These are phyloP conservation scores for Ambrosia artemisiifolia DNA, from an alignment of 129 eudicot genomes.

Conservation along the genomic window DNA sequence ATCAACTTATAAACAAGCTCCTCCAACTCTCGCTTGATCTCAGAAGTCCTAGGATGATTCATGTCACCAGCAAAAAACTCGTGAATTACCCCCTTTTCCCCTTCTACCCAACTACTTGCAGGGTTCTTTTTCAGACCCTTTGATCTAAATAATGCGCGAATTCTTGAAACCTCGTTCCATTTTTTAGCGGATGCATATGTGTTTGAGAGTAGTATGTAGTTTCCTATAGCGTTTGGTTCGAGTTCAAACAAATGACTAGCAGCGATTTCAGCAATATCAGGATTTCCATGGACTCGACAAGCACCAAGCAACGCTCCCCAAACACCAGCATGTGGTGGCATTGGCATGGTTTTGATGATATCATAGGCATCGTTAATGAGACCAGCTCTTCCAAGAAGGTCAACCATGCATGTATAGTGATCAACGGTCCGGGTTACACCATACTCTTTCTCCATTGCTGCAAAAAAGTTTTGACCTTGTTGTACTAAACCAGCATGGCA, in stretches of 20 bases:
- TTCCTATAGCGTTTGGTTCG: constrained; percentile 50
- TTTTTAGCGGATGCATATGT: constrained; percentile 48
- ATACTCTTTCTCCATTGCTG: constrained; percentile 35
- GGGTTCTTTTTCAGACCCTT: constrained; percentile 46
- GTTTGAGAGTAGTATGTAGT: constrained; percentile 54
- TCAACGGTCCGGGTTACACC: constrained; percentile 38
- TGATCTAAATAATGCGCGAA: constrained; percentile 44
- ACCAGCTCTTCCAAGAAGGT: constrained; percentile 67
- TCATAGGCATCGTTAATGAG: constrained; percentile 39
- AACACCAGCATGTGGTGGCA: constrained; percentile 40
- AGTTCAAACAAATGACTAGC: constrained; percentile 50
- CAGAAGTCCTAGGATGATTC: constrained; percentile 28
- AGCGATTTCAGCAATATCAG: constrained; percentile 45
- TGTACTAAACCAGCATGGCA: constrained; percentile 55
- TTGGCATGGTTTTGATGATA: constrained; percentile 50
- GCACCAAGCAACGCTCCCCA: constrained; percentile 65
- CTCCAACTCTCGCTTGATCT: constrained; percentile 31
- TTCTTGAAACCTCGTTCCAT: constrained; percentile 51
- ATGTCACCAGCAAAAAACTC: constrained; percentile 55
- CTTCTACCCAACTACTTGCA: constrained; percentile 54
- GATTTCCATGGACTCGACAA: constrained; percentile 39
- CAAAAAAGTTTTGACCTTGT: constrained; percentile 45
- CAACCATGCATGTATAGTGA: constrained; percentile 56
- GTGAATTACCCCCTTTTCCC: constrained; percentile 39
- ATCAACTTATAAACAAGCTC: constrained; percentile 38